Base-by-base conservation (phyloP, 1,284 basidiomycete species). In the Ganoderma boninense region DNA sequence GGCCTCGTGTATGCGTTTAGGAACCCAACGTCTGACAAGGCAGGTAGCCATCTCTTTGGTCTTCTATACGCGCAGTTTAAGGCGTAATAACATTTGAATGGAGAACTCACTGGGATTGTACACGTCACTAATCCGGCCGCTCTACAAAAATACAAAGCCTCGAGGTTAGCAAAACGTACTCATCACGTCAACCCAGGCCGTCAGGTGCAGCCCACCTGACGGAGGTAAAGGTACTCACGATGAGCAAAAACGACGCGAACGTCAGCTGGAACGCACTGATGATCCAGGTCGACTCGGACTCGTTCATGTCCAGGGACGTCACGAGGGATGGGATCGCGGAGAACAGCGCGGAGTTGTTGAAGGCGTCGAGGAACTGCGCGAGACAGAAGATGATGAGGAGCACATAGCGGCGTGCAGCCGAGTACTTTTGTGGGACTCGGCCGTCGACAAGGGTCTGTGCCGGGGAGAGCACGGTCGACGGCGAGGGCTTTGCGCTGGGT, bases 341-440 rank as follows among this genome's bases (percentile, higher is more conserved):
- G 72, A 85, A 84, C 64, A 87, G 78, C 2, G 84, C 81, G 4
- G 86, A 83, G 74, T 84, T 87, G 78, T 84, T 85, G 81, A 87
- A 84, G 16, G 86, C 76, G 46, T 84, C 85, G 71, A 88, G 77
- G 75, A 84, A 86, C 70, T 86, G 83, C 4, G 85, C 83, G 26
- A 82, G 77, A 66, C 85, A 86, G 73, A 86, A 85, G 54, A 84
- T 74, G n/a, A 79, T 64, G n/a, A 87, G 78, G 10, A 87, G 71
- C 20, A 81, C 59, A 56, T 80, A 80, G 38, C 77, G 76, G 61
- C 78, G 74, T 32, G 68, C 73, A 35, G 69, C 67, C 35, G 68
- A 79, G 70, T 78, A 82, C 78, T 65, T 77, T 74, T 71, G 78
- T 20, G 62, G 74, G 56, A 68, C 76, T 44, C 73, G 70, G 32